Base-by-base conservation (phyloP, 2,329 filamentous ascomycete genomes). In the Didymella pomorum region DNA sequence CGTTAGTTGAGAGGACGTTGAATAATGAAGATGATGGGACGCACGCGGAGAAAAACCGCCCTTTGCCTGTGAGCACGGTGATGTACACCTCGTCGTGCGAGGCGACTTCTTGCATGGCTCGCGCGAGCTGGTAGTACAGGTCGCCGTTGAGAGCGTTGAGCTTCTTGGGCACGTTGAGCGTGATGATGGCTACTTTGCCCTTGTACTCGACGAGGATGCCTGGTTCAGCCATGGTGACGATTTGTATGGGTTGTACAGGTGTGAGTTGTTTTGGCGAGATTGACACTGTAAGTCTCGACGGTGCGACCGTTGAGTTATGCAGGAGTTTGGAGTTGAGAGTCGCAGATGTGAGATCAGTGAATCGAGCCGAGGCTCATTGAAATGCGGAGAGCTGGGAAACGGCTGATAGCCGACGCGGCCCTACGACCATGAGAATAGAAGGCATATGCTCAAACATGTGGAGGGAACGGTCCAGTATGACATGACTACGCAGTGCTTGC, bases 1-100 rank as follows among this genome's bases (percentile, higher is more conserved):
- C 26, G 46, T 62, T 52, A 60, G 53, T 35, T 33, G 11, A 11
- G n/a, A n/a, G n/a, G n/a, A n/a, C n/a, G n/a, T n/a, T n/a, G n/a
- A n/a, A n/a, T n/a, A n/a, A n/a, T n/a, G n/a, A n/a, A n/a, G n/a
- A n/a, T n/a, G n/a, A n/a, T n/a, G n/a, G n/a, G 44, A 68, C 86
- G 70, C 84, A 96, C 91, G 94, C 93, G 10, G 93, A 97, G 81
- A 98, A 98, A 76, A 83, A 89, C 3, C 84, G 83, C 12, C 94
- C 94, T 58, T 87, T 93, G 70, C 87, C 95, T 0, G 92, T 91
- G 3, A 98, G 73, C 11, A 98, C 83, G 3, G 94, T 98, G 68
- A 97, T 87, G 72, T 85, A 91, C 59, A 97, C 87, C 64, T 96
- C 91, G 61, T 94, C 87, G 63, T 88, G 88, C 9, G 81, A 83